phyloP scores from a whole-genome alignment of 2,329 filamentous ascomycete species.

The Colletotrichum noveboracense region DNA sequence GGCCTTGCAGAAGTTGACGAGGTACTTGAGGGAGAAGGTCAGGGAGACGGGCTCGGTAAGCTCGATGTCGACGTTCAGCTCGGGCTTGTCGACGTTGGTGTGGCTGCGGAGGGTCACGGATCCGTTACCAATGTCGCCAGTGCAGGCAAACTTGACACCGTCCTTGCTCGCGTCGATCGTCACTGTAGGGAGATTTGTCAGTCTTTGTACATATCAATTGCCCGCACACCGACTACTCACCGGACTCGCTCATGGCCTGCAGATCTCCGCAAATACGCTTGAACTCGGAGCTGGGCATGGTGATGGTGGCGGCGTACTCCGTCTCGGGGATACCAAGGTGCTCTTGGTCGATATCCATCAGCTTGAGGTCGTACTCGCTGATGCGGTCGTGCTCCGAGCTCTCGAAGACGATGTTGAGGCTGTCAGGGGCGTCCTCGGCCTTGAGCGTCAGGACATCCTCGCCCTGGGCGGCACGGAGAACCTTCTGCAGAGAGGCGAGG shows the following conservation, averaged over 20 bases:
- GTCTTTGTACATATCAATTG: not conserved
- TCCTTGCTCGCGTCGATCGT: slow-evolving; percentile 97
- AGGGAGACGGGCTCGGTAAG: slow-evolving; percentile 91
- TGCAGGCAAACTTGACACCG: slow-evolving; percentile 92
- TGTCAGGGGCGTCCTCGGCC: slow-evolving; percentile 95
- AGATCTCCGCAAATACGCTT: slow-evolving; percentile 94
- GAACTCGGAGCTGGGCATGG: slow-evolving; percentile 89
- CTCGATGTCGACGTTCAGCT: slow-evolving; percentile 85
- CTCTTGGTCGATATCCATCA: slow-evolving; percentile 99
- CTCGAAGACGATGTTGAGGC: slow-evolving; percentile 95
- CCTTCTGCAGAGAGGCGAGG: slow-evolving; percentile 94
- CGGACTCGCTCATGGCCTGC: slow-evolving; percentile 91
- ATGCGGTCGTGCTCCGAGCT: slow-evolving; percentile 85
- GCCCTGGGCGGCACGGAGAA: slow-evolving; percentile 90
- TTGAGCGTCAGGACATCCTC: slow-evolving; percentile 96
- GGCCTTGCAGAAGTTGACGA: slow-evolving; percentile 99
- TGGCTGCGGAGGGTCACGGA: slow-evolving; percentile 90
- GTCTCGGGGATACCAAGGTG: slow-evolving; percentile 98
- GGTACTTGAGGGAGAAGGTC: slow-evolving; percentile 98
- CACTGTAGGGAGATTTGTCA: slow-evolving; percentile 58
- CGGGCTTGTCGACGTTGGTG: slow-evolving; percentile 87
- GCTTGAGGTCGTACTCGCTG: slow-evolving; percentile 99
- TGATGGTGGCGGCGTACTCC: slow-evolving; percentile 92
- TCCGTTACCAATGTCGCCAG: slow-evolving; percentile 94
- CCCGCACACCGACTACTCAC: slow-evolving; percentile 57